A percentile compares a stretch with the other conserved stretches of the same genome.
Conservation (phyloP, 495 filamentous ascomycete species). For the Trichoderma virens region DNA sequence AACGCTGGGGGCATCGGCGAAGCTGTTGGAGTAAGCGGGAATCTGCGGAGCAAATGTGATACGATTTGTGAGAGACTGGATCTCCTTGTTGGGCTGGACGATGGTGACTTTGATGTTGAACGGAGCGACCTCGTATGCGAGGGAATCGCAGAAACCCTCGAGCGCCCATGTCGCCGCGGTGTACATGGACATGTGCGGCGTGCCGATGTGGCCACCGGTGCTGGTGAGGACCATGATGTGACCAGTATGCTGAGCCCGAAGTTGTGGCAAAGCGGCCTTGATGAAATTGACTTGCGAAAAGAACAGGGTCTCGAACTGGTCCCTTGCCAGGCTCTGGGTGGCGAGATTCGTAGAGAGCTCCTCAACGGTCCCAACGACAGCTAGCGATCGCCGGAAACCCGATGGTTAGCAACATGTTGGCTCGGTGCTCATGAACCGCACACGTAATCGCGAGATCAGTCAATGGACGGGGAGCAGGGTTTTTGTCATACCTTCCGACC, state of each 20-base stretch:
- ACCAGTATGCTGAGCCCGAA: conserved; percentile 69
- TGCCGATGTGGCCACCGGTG: conserved; percentile 87
- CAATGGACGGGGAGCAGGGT: background rate
- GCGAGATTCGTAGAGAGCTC: conserved; percentile 69
- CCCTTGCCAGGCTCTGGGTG: conserved; percentile 69
- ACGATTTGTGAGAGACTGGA: conserved; percentile 74
- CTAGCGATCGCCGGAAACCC: conserved; percentile 32
- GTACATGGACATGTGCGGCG: conserved; percentile 83
- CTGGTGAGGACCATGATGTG: conserved; percentile 88
- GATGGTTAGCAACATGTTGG: conserved; percentile 2
- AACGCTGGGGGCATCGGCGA: conserved; percentile 71
- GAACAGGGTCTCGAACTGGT: conserved; percentile 91
- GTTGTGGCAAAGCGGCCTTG: conserved; percentile 74
- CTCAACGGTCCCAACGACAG: conserved; percentile 84
- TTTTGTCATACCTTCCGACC: conserved; percentile 61
- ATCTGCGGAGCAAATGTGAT: conserved; percentile 73
- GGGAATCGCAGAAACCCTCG: conserved; percentile 94
- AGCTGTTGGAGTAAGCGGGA: conserved; percentile 61
- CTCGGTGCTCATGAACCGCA: background rate
- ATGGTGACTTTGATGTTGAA: conserved; percentile 97
- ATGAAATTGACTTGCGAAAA: conserved; percentile 95
- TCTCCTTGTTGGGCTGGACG: conserved; percentile 80
- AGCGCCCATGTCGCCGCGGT: conserved; percentile 90
- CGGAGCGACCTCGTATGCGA: conserved; percentile 94
- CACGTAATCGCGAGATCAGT: background rate